Conservation (phyloP, 2,329 filamentous ascomycete species). For the Arachnomyces sp. region DNA sequence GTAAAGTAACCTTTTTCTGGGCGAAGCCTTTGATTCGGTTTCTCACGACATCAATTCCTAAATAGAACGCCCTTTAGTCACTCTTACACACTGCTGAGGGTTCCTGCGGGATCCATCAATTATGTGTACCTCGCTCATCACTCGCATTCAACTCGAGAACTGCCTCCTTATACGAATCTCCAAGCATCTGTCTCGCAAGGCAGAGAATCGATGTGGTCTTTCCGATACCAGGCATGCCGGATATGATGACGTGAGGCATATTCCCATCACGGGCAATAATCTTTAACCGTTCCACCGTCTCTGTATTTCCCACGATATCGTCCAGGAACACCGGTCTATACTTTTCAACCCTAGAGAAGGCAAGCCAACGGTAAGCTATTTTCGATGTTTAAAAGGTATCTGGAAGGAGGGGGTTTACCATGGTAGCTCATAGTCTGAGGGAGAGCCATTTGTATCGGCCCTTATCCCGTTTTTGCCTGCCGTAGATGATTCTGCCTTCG, state of each 20-base stretch:
- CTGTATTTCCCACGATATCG: conserved; percentile 94
- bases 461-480: conserved; percentile 34
- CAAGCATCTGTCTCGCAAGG: conserved; percentile 81
- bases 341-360: conserved; percentile 78
- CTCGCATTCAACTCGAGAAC: conserved; percentile 94
- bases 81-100: neutral
- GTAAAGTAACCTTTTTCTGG: conserved; percentile 96
- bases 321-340: conserved; percentile 92
- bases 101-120: neutral
- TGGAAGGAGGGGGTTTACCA: conserved; percentile 28
- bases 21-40: conserved; percentile 98
- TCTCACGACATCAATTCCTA: conserved; percentile 90
- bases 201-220: conserved; percentile 96
- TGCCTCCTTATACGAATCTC: conserved; percentile 92
- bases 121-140: conserved; percentile 66
- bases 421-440: conserved; percentile 40
- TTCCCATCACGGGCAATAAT: conserved; percentile 98
- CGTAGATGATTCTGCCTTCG: conserved; percentile 40
- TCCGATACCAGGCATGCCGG: conserved; percentile 97
- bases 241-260: conserved; percentile 98
- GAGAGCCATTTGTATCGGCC: conserved; percentile 31
- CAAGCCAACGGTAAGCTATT: neutral
- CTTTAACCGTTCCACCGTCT: conserved; percentile 93
- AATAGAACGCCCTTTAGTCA: neutral
- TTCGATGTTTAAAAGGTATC: neutral